These are phyloP conservation scores for Coemansia sp. DNA, from an alignment of 192 early-diverging fungal species.

Conservation along the genomic window DNA sequence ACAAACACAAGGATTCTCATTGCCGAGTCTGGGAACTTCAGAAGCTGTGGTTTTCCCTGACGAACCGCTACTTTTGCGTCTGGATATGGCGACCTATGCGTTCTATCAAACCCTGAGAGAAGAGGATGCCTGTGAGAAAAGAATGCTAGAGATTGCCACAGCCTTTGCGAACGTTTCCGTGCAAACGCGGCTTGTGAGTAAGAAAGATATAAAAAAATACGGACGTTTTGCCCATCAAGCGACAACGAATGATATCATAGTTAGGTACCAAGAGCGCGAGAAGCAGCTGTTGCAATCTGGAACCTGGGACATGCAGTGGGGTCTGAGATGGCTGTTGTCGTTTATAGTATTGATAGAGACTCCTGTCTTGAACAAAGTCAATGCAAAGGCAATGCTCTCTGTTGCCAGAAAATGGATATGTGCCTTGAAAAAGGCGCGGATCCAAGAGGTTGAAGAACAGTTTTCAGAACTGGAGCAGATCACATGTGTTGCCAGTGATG, in stretches of 20 bases:
- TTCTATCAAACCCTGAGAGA: slow-evolving; percentile 17
- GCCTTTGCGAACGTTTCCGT: slow-evolving; percentile 31
- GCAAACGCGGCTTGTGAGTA: slow-evolving; percentile 21
- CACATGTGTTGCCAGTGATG: slow-evolving; percentile 17
- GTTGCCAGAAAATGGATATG: slow-evolving; percentile 27
- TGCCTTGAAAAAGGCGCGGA: slow-evolving; percentile 22
- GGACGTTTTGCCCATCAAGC: slow-evolving; percentile 14
- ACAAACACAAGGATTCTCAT: neutral
- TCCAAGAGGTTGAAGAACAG: slow-evolving; percentile 29
- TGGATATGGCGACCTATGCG: slow-evolving; percentile 34
- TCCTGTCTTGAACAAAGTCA: slow-evolving; percentile 10
- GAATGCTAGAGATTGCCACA: slow-evolving; percentile 29
- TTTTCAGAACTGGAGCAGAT: slow-evolving; percentile 13
- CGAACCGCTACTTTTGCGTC: slow-evolving; percentile 46
- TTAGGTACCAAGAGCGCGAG: slow-evolving; percentile 34
- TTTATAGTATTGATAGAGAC: slow-evolving; percentile 33
- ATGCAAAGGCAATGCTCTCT: slow-evolving; percentile 19
- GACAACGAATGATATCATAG: slow-evolving; percentile 21
- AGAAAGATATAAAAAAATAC: slow-evolving; percentile 41
- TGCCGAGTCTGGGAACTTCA: neutral
- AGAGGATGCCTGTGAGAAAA: slow-evolving; percentile 17
- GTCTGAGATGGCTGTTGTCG: slow-evolving; percentile 46
- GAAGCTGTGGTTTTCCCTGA: slow-evolving; percentile 12
- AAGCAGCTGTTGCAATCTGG: slow-evolving; percentile 27
- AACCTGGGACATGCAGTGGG: slow-evolving; percentile 43